These are phyloP conservation scores for Evernia prunastri DNA, from an alignment of 495 filamentous ascomycete genomes.

Conservation along the genomic window DNA sequence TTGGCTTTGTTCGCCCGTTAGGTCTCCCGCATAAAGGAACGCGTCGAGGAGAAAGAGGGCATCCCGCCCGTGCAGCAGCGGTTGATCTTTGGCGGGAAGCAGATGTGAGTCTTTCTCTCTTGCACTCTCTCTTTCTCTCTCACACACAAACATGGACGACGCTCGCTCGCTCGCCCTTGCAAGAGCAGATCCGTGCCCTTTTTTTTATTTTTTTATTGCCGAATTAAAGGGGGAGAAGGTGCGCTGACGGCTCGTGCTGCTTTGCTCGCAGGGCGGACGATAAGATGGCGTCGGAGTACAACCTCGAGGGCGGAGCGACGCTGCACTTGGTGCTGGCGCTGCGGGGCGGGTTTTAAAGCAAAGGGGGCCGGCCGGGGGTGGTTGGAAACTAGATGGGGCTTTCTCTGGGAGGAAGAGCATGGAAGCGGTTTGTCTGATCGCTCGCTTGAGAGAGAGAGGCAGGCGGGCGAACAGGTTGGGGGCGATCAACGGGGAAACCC, in stretches of 20 bases:
- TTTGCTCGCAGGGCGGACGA: conserved; percentile 75
- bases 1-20: conserved; percentile 31
- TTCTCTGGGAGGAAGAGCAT: too few species aligned
- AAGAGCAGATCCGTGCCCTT: neutral
- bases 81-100: conserved; percentile 92
- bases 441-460: too few species aligned
- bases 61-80: conserved; percentile 97
- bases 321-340: conserved; percentile 93
- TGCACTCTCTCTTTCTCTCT: neutral
- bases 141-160: too few species aligned
- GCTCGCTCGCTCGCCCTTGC: neutral
- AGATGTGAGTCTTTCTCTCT: conserved; percentile 58
- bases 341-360: conserved; percentile 54
- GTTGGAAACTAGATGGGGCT: neutral
- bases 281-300: conserved; percentile 77
- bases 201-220: neutral
- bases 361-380: neutral
- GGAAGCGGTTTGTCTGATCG: too few species aligned
- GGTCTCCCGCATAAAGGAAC: conserved; percentile 95
- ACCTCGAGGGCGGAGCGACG: conserved; percentile 85
- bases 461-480: too few species aligned
- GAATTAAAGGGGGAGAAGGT: neutral
- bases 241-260: neutral
- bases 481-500: too few species aligned
- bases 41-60: conserved; percentile 96